Percentiles rank a stretch among this genome's conserved stretches.
phyloP scores from a whole-genome alignment of 1,139 yeast genomes.

The Blastobotrys niveus region DNA sequence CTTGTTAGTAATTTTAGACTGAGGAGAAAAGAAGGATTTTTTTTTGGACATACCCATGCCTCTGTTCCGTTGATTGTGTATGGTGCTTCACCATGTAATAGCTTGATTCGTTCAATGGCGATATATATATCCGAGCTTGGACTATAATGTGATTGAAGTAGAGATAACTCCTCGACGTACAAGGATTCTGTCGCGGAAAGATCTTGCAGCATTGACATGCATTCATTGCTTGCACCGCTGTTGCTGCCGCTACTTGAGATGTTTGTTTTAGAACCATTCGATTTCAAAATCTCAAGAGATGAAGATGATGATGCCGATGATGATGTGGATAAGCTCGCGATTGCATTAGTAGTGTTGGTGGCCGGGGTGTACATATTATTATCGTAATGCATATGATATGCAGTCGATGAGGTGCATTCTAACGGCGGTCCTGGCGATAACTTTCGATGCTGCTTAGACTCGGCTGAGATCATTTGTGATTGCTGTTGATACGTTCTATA shows the following conservation, averaged over 20 bases:
- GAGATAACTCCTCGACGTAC: conserved; percentile 10
- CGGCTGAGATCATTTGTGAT: no score
- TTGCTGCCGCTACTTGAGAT: background rate
- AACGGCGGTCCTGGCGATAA: conserved; percentile 9
- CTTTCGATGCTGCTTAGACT: no score
- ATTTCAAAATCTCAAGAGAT: background rate
- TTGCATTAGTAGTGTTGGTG: no score
- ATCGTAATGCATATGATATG: no score
- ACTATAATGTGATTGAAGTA: conserved; percentile 8
- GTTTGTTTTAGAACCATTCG: background rate
- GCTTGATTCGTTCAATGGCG: conserved; percentile 5
- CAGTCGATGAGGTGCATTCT: background rate
- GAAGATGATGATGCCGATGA: background rate
- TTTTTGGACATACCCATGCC: conserved; percentile 8
- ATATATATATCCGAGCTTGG: conserved; percentile 1
- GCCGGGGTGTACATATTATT: no score
- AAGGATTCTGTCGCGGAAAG: conserved; percentile 5
- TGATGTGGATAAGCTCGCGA: no score
- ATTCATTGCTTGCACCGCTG: background rate
- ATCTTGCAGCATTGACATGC: conserved; percentile 1
- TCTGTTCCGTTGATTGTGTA: conserved; percentile 5
- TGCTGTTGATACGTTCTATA: no score
- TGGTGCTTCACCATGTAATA: conserved; percentile 9
- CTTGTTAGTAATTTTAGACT: background rate
- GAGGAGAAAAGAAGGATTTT: background rate